Conservation (phyloP, 345 rosid genomes). For the Syzygium aromaticum region DNA sequence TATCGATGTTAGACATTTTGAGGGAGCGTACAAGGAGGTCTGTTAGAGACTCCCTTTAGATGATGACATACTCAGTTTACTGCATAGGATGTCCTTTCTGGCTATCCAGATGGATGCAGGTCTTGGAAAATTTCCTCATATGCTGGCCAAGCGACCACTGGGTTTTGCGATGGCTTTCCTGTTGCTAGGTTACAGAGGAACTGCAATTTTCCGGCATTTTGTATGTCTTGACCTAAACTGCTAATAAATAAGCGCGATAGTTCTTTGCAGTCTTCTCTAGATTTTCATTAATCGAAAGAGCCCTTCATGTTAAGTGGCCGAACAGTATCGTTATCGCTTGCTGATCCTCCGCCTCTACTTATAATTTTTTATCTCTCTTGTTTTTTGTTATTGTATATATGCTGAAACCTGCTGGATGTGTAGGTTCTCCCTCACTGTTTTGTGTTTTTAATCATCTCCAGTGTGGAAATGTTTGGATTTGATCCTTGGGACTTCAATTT, state of each 20-base stretch:
- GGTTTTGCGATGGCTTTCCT: neutral
- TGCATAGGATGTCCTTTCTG: neutral
- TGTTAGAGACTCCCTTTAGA: neutral
- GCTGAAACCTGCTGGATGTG: neutral
- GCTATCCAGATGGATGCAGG: neutral
- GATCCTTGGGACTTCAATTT: neutral
- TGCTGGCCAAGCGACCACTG: neutral
- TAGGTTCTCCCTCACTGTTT: neutral
- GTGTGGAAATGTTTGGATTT: neutral
- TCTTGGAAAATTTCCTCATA: neutral
- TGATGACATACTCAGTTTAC: neutral
- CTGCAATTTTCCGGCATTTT: neutral
- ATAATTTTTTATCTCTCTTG: neutral
- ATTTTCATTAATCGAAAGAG: neutral
- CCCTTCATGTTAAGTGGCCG: neutral
- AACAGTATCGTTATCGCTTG: neutral
- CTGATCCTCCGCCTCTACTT: neutral
- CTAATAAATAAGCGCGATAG: neutral
- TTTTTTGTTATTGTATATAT: neutral
- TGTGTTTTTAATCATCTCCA: neutral
- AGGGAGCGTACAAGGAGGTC: neutral
- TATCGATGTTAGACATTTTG: neutral
- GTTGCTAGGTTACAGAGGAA: neutral
- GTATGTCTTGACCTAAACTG: neutral
- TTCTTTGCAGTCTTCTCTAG: neutral